Evolutionary conservation across 257 asterid genomes (phyloP).

Genomic region (Solanum peruvianum): DNA sequence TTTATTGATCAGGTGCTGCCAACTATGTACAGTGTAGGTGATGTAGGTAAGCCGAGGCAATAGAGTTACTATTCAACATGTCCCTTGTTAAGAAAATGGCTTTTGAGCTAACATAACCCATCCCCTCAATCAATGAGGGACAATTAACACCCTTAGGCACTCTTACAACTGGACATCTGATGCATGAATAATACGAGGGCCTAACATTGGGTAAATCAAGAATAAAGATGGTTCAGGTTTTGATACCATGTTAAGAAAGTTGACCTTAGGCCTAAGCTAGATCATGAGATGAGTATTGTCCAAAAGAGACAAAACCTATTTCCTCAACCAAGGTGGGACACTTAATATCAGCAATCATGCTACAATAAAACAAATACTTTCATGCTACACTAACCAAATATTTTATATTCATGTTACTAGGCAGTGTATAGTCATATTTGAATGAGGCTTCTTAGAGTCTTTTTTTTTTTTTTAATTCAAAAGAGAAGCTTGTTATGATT

Average conservation of each 20-base stretch:
- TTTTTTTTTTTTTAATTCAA: neutral
- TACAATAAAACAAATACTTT: neutral
- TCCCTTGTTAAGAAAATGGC: neutral
- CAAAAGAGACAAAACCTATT: neutral
- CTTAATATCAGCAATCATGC: neutral
- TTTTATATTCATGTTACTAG: neutral
- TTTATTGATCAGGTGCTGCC: neutral
- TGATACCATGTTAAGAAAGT: neutral
- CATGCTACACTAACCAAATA: neutral
- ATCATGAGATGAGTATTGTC: neutral
- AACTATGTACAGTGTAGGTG: neutral
- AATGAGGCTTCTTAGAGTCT: neutral
- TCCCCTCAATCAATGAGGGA: neutral
- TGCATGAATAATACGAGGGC: neutral
- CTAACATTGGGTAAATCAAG: neutral
- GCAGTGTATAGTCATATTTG: neutral
- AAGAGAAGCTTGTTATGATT: neutral
- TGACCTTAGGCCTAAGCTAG: neutral
- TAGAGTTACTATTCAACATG: neutral
- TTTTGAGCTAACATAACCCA: neutral
- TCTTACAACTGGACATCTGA: neutral
- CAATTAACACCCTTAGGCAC: neutral
- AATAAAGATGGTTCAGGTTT: neutral
- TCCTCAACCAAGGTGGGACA: neutral
- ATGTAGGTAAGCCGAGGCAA: neutral